Percentiles rank a stretch among this genome's conserved stretches.
These are phyloP conservation scores for Trapa bicornis DNA, from an alignment of 345 rosid species.

Conservation along the genomic window DNA sequence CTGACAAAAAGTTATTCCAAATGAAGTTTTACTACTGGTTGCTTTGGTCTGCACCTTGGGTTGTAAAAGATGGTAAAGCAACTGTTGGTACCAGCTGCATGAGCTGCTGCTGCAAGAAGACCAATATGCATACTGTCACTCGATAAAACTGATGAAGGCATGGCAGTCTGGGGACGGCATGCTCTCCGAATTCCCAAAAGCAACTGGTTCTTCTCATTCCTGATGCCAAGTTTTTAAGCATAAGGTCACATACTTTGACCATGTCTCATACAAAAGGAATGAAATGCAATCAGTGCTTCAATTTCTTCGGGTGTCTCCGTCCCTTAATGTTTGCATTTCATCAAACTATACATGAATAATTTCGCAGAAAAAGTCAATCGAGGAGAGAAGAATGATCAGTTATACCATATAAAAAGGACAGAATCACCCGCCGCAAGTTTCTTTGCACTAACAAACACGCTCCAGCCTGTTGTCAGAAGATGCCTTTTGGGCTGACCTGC, in stretches of 20 bases:
- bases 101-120: too few relatives aligned
- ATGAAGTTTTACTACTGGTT: too few relatives aligned
- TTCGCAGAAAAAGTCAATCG: not conserved
- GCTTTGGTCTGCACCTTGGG: too few relatives aligned
- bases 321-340: not conserved
- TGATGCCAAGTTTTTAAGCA: constrained; percentile 4
- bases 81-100: too few relatives aligned
- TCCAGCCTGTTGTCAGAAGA: constrained; percentile 50
- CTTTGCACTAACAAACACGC: constrained; percentile 46
- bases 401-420: constrained; percentile 36
- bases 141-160: too few relatives aligned
- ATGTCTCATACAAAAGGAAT: not conserved
- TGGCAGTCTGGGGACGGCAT: too few relatives aligned
- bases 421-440: constrained; percentile 45
- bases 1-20: too few relatives aligned
- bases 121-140: too few relatives aligned
- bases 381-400: not conserved
- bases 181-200: too few relatives aligned
- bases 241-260: not conserved
- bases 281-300: not conserved
- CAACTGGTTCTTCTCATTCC: constrained; percentile 35
- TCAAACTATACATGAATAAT: not conserved
- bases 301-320: not conserved
- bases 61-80: too few relatives aligned
- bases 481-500: constrained; percentile 52